Percentiles rank a stretch among this genome's conserved stretches.
These are phyloP conservation scores for Melocanna baccifera DNA, from an alignment of 176 grass and related monocot species.

Conservation along the genomic window DNA sequence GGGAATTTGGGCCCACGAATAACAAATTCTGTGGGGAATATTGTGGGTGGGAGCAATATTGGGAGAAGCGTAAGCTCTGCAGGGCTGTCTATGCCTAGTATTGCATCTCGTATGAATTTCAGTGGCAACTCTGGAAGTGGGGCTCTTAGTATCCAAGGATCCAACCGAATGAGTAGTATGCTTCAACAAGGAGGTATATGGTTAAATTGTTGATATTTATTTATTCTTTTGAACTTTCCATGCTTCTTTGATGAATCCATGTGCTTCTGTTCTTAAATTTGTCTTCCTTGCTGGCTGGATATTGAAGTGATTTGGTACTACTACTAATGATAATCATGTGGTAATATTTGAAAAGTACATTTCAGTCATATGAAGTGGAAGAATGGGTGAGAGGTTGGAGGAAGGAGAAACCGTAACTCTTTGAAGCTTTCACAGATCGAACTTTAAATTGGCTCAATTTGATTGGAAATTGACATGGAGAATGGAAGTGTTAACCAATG, in stretches of 20 bases:
- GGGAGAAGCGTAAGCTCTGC: conserved; percentile 81
- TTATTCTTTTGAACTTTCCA: background rate
- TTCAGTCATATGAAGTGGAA: background rate
- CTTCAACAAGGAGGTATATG: conserved; percentile 85
- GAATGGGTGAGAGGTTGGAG: background rate
- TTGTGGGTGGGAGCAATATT: conserved; percentile 57
- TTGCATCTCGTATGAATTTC: conserved; percentile 73
- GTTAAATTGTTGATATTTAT: background rate
- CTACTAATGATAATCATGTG: background rate
- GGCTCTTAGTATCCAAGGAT: conserved; percentile 68
- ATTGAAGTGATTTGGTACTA: background rate
- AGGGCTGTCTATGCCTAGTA: conserved; percentile 63
- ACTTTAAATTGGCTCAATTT: background rate
- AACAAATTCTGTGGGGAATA: conserved; percentile 60
- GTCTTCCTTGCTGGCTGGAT: conserved; percentile 1
- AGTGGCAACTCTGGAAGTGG: conserved; percentile 63
- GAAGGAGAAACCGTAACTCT: background rate
- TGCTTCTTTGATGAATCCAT: background rate
- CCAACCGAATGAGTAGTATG: conserved; percentile 62
- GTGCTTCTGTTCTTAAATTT: background rate
- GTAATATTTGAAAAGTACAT: background rate
- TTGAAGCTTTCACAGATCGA: conserved; percentile 4
- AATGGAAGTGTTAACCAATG: background rate
- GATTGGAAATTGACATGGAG: background rate
- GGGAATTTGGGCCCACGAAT: conserved; percentile 71